phyloP scores from a whole-genome alignment of 306 rosid genomes.

The Acacia crassicarpa region DNA sequence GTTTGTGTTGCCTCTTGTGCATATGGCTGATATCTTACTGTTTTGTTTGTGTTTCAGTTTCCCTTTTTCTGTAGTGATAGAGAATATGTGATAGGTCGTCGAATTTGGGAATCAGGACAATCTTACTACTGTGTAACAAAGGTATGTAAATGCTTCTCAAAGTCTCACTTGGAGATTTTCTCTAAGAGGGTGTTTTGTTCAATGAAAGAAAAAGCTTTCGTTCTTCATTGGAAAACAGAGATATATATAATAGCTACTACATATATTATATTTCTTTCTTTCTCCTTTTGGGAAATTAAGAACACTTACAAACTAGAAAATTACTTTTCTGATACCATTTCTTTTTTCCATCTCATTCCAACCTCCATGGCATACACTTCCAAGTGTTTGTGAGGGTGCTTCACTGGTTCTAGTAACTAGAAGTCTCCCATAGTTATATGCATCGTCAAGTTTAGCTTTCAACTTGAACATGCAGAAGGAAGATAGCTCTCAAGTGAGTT shows the following conservation, averaged over 20 bases:
- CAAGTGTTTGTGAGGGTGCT: neutral
- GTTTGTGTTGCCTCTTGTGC: neutral
- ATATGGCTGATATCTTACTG: constrained; percentile 25
- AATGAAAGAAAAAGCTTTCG: neutral
- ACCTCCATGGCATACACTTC: neutral
- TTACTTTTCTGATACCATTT: neutral
- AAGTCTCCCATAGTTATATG: neutral
- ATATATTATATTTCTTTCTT: neutral
- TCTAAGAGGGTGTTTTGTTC: neutral
- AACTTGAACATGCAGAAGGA: neutral
- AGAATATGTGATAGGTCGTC: constrained; percentile 67
- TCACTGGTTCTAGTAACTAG: neutral
- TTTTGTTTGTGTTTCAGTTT: constrained; percentile 49
- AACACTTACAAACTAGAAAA: neutral
- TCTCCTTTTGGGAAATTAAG: neutral
- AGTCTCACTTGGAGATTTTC: neutral
- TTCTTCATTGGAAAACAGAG: neutral
- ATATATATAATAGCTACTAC: neutral
- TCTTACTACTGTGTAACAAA: constrained; percentile 61
- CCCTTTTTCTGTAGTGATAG: constrained; percentile 72
- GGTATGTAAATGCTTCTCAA: constrained; percentile 35
- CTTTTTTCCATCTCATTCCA: neutral
- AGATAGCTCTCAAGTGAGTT: neutral
- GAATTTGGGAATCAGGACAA: constrained; percentile 58
- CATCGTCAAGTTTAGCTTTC: neutral